Evolutionary conservation across 345 rosid genomes (phyloP), one percentile per base, ranked within the genome.

Genomic region (Erodium maritimum): DNA sequence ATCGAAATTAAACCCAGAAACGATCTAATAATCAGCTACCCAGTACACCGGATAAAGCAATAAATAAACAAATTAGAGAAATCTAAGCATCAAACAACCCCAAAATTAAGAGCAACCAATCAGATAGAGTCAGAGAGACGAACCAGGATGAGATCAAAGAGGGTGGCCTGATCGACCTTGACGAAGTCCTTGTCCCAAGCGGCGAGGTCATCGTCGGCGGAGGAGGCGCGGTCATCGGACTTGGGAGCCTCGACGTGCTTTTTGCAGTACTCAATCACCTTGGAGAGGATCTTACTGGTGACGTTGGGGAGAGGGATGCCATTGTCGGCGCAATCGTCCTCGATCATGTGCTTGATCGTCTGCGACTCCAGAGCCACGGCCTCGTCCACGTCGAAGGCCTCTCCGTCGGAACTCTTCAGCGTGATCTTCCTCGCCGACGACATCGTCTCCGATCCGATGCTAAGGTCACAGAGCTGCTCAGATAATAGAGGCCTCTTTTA

Each of bases 221-320:
- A 4, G 16, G 73, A 8, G 22, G 75, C 60, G 21, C 63, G 62
- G 52, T 80, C 79, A 16, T 56, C 77, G 25, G 68, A 22, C 13
- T 60, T 59, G 20, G 73, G 55, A 0, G 73, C 71, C 29, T 85
- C 86, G 23, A 77, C 90, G 61, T 86, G 94, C 63, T 76, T 83
- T 75, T 69, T 77, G 82, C 85, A 82, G 75, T 80, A 88, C 78
- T 88, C 94, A 53, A 88, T 80, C 14, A 88, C 84, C 71, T 73
- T 85, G 1, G 87, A 74, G 3, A 88, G 79, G 69, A 74, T 80
- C 79, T 59, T 55, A 34, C 88, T 73, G 33, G 88, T 75, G 52
- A 88, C 88, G 73, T 86, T 88, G 5, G 88, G 88, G 23, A 83
- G 62, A 2, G 94, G 96, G 46, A 83, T 88, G 23, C 76, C 82